These are phyloP conservation scores for Bromus sterilis DNA, from an alignment of 176 grass and related monocot genomes.

Conservation along the genomic window DNA sequence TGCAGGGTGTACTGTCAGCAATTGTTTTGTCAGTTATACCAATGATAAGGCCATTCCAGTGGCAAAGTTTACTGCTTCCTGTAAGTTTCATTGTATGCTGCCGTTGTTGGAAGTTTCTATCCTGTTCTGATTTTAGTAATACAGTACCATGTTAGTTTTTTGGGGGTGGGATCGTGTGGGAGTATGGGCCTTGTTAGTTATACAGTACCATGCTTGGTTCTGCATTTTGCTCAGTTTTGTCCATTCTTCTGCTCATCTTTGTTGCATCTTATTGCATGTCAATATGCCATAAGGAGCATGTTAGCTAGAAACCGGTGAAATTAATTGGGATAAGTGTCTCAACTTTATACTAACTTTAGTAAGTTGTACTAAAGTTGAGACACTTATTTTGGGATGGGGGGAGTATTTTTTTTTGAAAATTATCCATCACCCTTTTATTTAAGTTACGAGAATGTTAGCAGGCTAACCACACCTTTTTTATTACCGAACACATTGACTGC, in stretches of 20 bases:
- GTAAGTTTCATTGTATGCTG: slow-evolving; percentile 47
- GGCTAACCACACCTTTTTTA: too few relatives aligned
- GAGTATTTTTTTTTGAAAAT: background rate
- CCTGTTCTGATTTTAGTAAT: background rate
- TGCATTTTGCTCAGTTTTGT: background rate
- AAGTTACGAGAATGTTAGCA: too few relatives aligned
- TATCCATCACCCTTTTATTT: background rate
- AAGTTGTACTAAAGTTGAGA: too few relatives aligned
- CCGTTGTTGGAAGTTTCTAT: slow-evolving; percentile 11
- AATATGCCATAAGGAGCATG: background rate
- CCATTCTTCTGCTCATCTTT: background rate
- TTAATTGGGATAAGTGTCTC: too few relatives aligned
- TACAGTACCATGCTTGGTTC: background rate
- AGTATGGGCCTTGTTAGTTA: background rate
- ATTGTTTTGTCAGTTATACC: slow-evolving; percentile 89
- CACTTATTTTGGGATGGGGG: too few relatives aligned
- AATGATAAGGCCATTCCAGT: slow-evolving; percentile 94
- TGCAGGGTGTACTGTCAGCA: slow-evolving; percentile 92
- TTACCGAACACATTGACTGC: too few relatives aligned
- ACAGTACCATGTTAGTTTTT: slow-evolving; percentile 1
- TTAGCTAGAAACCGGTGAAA: background rate
- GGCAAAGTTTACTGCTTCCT: slow-evolving; percentile 98
- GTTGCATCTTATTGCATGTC: background rate
- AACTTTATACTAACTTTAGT: too few relatives aligned
- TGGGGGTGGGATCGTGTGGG: background rate